Conservation (phyloP, 345 rosid genomes). For the Clausena lansium region DNA sequence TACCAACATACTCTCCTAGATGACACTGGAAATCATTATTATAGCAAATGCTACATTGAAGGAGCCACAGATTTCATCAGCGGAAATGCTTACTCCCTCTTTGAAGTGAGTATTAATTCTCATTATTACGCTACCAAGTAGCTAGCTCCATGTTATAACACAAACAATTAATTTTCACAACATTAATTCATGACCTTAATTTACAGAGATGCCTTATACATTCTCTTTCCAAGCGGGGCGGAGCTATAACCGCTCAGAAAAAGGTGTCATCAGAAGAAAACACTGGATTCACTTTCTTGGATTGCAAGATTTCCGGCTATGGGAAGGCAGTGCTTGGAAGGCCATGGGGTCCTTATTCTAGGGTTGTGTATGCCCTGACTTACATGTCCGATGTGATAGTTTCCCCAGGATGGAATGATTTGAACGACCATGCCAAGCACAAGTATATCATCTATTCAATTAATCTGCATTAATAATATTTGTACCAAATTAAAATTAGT, state of each 20-base stretch:
- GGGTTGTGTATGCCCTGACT: slow-evolving; percentile 59
- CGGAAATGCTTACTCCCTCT: slow-evolving; percentile 63
- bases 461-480: too few relatives aligned
- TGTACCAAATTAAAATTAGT: background rate
- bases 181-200: too few relatives aligned
- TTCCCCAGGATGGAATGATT: slow-evolving; percentile 70
- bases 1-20: slow-evolving; percentile 78
- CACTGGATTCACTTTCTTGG: slow-evolving; percentile 65
- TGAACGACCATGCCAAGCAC: slow-evolving; percentile 38
- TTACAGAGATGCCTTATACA: slow-evolving; percentile 63
- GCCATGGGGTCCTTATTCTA: slow-evolving; percentile 77
- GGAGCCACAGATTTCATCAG: slow-evolving; percentile 85
- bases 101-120: slow-evolving; percentile 40
- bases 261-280: slow-evolving; percentile 46
- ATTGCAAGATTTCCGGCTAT: slow-evolving; percentile 60
- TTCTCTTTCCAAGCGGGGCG: slow-evolving; percentile 42
- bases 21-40: slow-evolving; percentile 68
- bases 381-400: slow-evolving; percentile 45
- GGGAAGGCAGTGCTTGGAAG: slow-evolving; percentile 58
- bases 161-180: background rate
- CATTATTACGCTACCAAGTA: too few relatives aligned
- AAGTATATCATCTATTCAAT: slow-evolving; percentile 26
- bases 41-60: slow-evolving; percentile 64
- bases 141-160: background rate
- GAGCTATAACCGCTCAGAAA: slow-evolving; percentile 71